These are phyloP conservation scores for Calonectria pteridis DNA, from an alignment of 2,329 filamentous ascomycete genomes.

Conservation along the genomic window DNA sequence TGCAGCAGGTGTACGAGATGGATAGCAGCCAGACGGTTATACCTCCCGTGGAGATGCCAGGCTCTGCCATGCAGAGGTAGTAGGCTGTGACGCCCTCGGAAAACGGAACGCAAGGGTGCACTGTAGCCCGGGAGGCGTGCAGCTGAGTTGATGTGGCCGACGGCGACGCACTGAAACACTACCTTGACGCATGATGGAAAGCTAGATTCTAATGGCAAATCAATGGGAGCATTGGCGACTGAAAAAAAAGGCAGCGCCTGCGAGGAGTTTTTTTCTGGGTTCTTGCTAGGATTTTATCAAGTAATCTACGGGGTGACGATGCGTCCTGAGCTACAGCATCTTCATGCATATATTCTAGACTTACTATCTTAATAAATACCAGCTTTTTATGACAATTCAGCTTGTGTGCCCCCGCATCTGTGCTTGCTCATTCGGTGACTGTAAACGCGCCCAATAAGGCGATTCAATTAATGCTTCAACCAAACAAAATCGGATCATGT, in stretches of 20 bases:
- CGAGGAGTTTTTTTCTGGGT: slow-evolving; percentile 12
- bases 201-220: background rate
- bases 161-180: slow-evolving; percentile 3
- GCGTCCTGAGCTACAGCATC: slow-evolving; percentile 2
- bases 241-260: slow-evolving; percentile 4
- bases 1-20: slow-evolving; percentile 37
- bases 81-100: background rate
- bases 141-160: background rate
- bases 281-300: background rate
- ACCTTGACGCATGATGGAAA: background rate
- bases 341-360: slow-evolving; percentile 9
- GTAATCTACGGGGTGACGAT: background rate
- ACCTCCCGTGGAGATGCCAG: slow-evolving; percentile 16
- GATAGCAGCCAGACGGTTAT: slow-evolving; percentile 26
- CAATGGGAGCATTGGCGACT: slow-evolving; percentile 2
- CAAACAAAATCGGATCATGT: background rate
- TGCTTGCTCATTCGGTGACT: background rate
- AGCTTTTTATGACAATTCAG: background rate
- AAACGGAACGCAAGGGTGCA: background rate
- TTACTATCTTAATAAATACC: slow-evolving; percentile 9
- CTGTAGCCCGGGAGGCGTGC: background rate
- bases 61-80: slow-evolving; percentile 3
- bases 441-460: no score
- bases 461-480: background rate
- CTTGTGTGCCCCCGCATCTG: background rate